phyloP scores from a whole-genome alignment of 2,329 filamentous ascomycete species.

The Aspergillus sp. region DNA sequence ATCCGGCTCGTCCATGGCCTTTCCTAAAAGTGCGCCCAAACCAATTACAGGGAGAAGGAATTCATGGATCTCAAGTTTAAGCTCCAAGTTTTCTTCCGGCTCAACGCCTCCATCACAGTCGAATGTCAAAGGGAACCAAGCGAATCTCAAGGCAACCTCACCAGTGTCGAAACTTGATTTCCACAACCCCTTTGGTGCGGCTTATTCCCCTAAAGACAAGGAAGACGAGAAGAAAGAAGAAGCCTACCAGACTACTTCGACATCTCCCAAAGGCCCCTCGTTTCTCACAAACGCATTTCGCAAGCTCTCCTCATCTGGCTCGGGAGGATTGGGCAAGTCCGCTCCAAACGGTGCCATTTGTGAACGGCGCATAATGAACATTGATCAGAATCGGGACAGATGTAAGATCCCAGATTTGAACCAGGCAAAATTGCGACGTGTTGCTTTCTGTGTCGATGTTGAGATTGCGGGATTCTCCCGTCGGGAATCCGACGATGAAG shows the following conservation, averaged over 20 bases:
- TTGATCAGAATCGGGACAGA: slow-evolving; percentile 73
- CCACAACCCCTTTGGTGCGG: slow-evolving; percentile 42
- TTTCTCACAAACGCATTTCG: slow-evolving; percentile 79
- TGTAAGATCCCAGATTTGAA: slow-evolving; percentile 76
- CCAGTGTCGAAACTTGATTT: slow-evolving; percentile 31
- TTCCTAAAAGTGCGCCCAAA: slow-evolving; percentile 24
- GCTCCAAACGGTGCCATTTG: slow-evolving; percentile 65
- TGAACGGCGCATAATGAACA: slow-evolving; percentile 75
- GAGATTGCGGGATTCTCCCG: slow-evolving; percentile 87
- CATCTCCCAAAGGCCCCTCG: slow-evolving; percentile 67
- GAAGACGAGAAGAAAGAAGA: slow-evolving; percentile 38
- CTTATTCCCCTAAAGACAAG: slow-evolving; percentile 37
- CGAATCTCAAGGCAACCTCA: slow-evolving; percentile 25
- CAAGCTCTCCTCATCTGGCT: slow-evolving; percentile 67
- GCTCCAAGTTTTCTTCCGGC: slow-evolving; percentile 77
- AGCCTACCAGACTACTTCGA: slow-evolving; percentile 45
- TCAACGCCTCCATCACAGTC: slow-evolving; percentile 37
- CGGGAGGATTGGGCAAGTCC: slow-evolving; percentile 48
- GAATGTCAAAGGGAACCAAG: slow-evolving; percentile 23
- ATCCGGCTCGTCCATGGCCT: slow-evolving; percentile 12
- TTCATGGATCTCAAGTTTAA: slow-evolving; percentile 92
- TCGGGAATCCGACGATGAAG: slow-evolving; percentile 61
- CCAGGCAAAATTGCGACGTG: slow-evolving; percentile 73
- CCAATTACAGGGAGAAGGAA: slow-evolving; percentile 53
- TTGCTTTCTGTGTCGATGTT: slow-evolving; percentile 95